Evolutionary conservation across 352 stramenopile species (phyloP).

Genomic region (Globisporangium emineosum): DNA sequence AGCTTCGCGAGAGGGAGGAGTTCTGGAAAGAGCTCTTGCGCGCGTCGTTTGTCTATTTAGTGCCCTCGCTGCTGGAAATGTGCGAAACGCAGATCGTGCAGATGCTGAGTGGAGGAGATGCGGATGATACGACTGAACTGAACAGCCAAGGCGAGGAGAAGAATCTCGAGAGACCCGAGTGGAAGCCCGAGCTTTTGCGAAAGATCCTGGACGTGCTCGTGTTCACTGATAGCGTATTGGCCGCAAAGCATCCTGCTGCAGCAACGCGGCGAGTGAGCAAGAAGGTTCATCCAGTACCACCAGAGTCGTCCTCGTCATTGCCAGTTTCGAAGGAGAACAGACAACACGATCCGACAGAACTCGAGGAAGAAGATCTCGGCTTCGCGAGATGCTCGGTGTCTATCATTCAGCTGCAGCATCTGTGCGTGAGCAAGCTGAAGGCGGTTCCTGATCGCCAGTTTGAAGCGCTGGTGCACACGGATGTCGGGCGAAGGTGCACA

Average conservation of each 20-base stretch:
- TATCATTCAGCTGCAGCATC: constrained; percentile 37
- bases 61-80: constrained; percentile 63
- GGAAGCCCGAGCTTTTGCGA: constrained; percentile 18
- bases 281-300: constrained; percentile 9
- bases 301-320: neutral
- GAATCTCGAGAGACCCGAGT: neutral
- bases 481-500: constrained; percentile 59
- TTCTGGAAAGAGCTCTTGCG: constrained; percentile 71
- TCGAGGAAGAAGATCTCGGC: constrained; percentile 12
- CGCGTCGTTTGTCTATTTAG: constrained; percentile 70
- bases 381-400: constrained; percentile 13
- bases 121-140: neutral
- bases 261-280: constrained; percentile 15
- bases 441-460: constrained; percentile 46
- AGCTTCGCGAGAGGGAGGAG: constrained; percentile 25
- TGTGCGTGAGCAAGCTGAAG: constrained; percentile 60
- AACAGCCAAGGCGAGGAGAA: neutral
- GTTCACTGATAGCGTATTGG: constrained; percentile 56
- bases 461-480: constrained; percentile 53
- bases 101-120: constrained; percentile 19
- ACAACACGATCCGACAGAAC: neutral
- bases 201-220: constrained; percentile 47
- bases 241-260: constrained; percentile 31
- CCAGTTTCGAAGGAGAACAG: neutral
- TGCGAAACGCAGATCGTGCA: constrained; percentile 46